Conservation (phyloP, 2,329 filamentous ascomycete genomes). For the Cordyceps cicadae region DNA sequence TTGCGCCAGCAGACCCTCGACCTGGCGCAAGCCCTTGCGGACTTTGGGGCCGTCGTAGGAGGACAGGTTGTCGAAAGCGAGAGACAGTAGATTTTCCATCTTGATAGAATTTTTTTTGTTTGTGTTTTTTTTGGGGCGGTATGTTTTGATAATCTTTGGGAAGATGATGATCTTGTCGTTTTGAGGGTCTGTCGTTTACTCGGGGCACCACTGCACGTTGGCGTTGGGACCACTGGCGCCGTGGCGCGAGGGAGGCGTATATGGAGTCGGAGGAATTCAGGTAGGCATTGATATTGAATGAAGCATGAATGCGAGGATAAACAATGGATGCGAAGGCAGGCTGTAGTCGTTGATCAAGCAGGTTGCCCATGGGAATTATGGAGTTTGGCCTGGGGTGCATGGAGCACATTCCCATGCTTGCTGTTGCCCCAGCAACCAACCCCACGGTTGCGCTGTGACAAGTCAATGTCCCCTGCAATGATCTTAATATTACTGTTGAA, state of each 20-base stretch:
- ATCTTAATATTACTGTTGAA: no score
- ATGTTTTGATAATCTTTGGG: neutral
- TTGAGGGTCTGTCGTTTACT: neutral
- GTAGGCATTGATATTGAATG: neutral
- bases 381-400: neutral
- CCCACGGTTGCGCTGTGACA: no score
- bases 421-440: neutral
- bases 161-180: neutral
- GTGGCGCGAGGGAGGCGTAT: neutral
- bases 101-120: constrained; percentile 18
- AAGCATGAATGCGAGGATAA: neutral
- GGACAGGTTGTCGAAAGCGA: constrained; percentile 93
- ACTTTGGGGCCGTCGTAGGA: constrained; percentile 86
- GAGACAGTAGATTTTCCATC: constrained; percentile 88
- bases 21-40: constrained; percentile 85
- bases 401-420: neutral
- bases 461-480: no score
- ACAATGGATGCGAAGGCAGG: neutral
- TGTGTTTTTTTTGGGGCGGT: neutral
- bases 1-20: constrained; percentile 87
- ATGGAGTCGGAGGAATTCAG: neutral
- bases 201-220: neutral
- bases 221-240: neutral
- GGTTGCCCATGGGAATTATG: neutral
- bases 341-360: neutral